A percentile compares a stretch with the other conserved stretches of the same genome.
Evolutionary conservation across 1,139 yeast genomes (phyloP).

Genomic region (Yamadazyma songkhlaensis): DNA sequence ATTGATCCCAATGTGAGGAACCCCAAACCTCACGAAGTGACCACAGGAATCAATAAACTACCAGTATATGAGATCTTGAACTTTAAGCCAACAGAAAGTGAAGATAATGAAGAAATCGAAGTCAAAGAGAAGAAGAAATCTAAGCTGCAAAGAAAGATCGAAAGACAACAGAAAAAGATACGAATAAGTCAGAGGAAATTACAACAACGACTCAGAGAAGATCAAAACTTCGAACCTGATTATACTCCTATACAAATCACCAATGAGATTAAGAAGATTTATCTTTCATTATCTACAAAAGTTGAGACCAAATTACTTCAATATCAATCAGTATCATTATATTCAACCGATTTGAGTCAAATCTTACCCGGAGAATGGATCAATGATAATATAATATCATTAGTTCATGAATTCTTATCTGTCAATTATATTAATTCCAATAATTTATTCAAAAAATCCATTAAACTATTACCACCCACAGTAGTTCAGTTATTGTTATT

Average conservation of each 20-base stretch:
- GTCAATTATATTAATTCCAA: slow-evolving; percentile 15
- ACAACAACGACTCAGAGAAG: slow-evolving; percentile 1
- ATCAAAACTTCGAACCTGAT: slow-evolving; percentile 1
- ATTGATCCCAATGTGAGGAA: slow-evolving; percentile 9
- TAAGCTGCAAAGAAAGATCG: slow-evolving; percentile 28
- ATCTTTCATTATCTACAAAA: slow-evolving; percentile 14
- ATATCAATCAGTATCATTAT: slow-evolving; percentile 39
- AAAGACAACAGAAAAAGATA: slow-evolving; percentile 29
- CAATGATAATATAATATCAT: slow-evolving; percentile 66
- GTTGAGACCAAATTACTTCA: slow-evolving; percentile 22
- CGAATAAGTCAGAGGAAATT: slow-evolving; percentile 17
- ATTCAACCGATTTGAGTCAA: slow-evolving; percentile 35
- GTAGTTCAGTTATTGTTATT: slow-evolving; percentile 39
- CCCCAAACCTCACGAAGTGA: slow-evolving; percentile 8
- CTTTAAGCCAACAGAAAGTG: background rate
- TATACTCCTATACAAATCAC: slow-evolving; percentile 22
- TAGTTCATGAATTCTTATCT: slow-evolving; percentile 55
- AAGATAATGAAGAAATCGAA: slow-evolving; percentile 13
- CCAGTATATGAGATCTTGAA: slow-evolving; percentile 21
- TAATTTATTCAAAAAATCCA: slow-evolving; percentile 18
- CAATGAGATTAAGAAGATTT: slow-evolving; percentile 21
- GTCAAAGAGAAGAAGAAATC: slow-evolving; percentile 21
- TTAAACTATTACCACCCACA: slow-evolving; percentile 36
- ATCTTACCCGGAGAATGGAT: slow-evolving; percentile 64
- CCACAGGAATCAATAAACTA: slow-evolving; percentile 33